Evolutionary conservation across 495 filamentous ascomycete species (phyloP).

Genomic region (Aspergillus nanangensis): DNA sequence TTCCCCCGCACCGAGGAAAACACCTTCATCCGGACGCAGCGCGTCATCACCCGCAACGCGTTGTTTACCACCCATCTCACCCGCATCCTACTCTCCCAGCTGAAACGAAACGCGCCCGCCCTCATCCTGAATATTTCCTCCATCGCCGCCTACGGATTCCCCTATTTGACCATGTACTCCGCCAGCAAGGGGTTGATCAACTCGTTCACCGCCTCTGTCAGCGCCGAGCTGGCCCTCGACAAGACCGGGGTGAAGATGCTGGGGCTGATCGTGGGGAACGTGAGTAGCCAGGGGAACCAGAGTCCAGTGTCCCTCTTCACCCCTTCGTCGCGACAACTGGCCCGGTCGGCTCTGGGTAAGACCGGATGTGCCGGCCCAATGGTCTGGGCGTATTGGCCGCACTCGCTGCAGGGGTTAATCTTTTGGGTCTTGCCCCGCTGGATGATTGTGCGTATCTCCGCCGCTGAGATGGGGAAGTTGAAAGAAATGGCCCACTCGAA

Average conservation of each 20-base stretch:
- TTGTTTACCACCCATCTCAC: slow-evolving; percentile 41
- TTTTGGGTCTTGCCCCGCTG: not conserved
- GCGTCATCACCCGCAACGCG: slow-evolving; percentile 30
- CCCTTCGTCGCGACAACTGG: not conserved
- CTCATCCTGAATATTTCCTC: slow-evolving; percentile 43
- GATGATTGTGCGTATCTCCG: not conserved
- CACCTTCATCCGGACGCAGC: slow-evolving; percentile 3
- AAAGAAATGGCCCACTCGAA: too few relatives aligned
- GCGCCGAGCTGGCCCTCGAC: not conserved
- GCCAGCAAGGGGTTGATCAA: slow-evolving; percentile 35
- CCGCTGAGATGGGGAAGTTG: not conserved
- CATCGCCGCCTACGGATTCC: slow-evolving; percentile 25
- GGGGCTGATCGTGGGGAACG: not conserved
- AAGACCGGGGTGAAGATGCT: not conserved
- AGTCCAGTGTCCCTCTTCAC: not conserved
- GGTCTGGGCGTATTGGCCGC: not conserved
- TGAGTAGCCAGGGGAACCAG: not conserved
- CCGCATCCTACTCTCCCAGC: slow-evolving; percentile 27
- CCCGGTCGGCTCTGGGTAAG: not conserved
- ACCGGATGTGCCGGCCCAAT: not conserved
- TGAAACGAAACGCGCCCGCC: slow-evolving; percentile 21
- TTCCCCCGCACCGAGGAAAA: not conserved
- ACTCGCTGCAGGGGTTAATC: not conserved
- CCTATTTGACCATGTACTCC: slow-evolving; percentile 31
- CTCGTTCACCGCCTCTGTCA: slow-evolving; percentile 14